These are phyloP conservation scores for Proliferodiscus dingleyae DNA, from an alignment of 2,329 filamentous ascomycete genomes.

Conservation along the genomic window DNA sequence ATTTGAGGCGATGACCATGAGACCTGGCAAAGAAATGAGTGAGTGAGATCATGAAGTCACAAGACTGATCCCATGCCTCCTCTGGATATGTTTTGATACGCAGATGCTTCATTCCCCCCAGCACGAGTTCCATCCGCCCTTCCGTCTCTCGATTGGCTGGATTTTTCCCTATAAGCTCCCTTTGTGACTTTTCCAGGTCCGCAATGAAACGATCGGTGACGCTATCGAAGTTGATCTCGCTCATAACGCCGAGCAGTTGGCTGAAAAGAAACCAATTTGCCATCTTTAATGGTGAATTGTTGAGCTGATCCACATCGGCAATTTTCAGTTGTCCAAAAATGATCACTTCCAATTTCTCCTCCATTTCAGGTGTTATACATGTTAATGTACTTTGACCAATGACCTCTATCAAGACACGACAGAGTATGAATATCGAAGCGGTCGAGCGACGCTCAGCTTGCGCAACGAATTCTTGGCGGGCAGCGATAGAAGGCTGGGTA, in stretches of 20 bases:
- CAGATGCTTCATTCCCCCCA: conserved; percentile 88
- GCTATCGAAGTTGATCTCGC: conserved; percentile 80
- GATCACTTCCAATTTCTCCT: conserved; percentile 88
- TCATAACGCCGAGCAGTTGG: conserved; percentile 92
- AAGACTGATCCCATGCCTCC: conserved; percentile 77
- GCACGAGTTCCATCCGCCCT: conserved; percentile 76
- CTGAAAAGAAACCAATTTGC: conserved; percentile 96
- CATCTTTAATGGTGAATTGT: conserved; percentile 74
- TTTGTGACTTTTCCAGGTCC: conserved; percentile 74
- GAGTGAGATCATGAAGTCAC: conserved; percentile 79
- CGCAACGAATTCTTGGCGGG: conserved; percentile 64
- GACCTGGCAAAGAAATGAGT: conserved; percentile 78
- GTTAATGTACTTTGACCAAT: conserved; percentile 82
- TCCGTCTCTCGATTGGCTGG: conserved; percentile 65
- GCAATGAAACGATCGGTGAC: conserved; percentile 77
- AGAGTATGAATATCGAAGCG: conserved; percentile 93
- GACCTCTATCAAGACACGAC: conserved; percentile 87
- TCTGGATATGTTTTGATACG: conserved; percentile 69
- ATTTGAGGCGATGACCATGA: conserved; percentile 86
- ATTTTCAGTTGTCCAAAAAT: conserved; percentile 94
- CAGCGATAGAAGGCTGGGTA: conserved; percentile 32
- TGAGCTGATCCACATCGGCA: conserved; percentile 75
- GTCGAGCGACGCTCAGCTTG: conserved; percentile 86
- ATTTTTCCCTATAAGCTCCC: conserved; percentile 68
- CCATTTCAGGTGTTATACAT: conserved; percentile 84